Base-by-base conservation (phyloP, 2,329 filamentous ascomycete species). In the Ophiosphaerella narmari region DNA sequence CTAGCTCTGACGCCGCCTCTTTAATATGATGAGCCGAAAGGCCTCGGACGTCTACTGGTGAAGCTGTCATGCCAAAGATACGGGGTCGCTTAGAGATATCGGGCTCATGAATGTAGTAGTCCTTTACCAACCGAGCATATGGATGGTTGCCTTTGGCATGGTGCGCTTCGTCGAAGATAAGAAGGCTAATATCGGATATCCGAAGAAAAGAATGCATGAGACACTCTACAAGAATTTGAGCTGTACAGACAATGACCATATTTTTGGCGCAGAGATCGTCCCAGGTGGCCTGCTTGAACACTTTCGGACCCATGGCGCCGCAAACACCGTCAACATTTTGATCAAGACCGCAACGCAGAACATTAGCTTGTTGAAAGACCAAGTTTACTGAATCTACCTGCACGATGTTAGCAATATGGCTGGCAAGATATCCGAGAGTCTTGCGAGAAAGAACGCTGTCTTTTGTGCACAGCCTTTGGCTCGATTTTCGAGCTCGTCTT, bases 11-110 rank as follows among this genome's bases (percentile, higher is more conserved):
- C 0, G 90, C 89, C 33, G 89, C 90, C 52, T 84, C 78, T 13
- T 80, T 78, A 24, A 96, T 81, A 57, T 96, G 86, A 0, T 83
- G 82, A 1, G 44, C 48, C 16, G 56, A 62, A 16, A 57, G 29
- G 5, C 61, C 58, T 64, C 90, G 88, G 0, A 90, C 86, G 74
- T 97, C 92, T 2, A 97, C 87, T 0, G 94, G 94, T 0, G 94
- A 97, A 7, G 94, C 94, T 1, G 94, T 99, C 93, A 97, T 97
- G 23, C 93, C 93, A 59, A 99, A 89, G 16, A 99, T 86, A 33
- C 86, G 87, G 4, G 94, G 94, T 4, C 85, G 80, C 40, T 74
- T 75, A 0, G 67, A 61, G 0, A 70, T 55, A 1, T 78, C 74
- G 1, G 70, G 60, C 26, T 80, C 76, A 2, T 80, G 73, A 1